These are phyloP conservation scores for Chytridium lagenaria DNA, from an alignment of 371 early-diverging fungal genomes.

Conservation along the genomic window DNA sequence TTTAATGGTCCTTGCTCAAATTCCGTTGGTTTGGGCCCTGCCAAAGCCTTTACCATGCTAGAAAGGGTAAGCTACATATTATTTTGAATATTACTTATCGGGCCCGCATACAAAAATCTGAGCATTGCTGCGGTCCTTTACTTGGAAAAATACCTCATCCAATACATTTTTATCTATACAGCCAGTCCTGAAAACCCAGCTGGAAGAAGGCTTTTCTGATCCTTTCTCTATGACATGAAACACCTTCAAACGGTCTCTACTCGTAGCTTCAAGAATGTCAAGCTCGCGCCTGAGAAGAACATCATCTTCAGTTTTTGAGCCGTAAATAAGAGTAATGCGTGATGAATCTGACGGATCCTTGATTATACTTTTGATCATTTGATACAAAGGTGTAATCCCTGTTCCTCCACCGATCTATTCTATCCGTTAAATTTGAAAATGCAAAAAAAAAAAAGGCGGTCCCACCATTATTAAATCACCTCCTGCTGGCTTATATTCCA, in stretches of 20 bases:
- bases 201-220: slow-evolving; percentile 34
- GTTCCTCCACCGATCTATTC: slow-evolving; percentile 58
- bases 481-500: slow-evolving; percentile 56
- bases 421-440: neutral
- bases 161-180: slow-evolving; percentile 72
- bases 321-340: slow-evolving; percentile 86
- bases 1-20: slow-evolving; percentile 81
- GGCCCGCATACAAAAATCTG: slow-evolving; percentile 91
- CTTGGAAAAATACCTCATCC: slow-evolving; percentile 63
- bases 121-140: slow-evolving; percentile 45
- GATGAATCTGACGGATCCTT: slow-evolving; percentile 78
- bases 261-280: slow-evolving; percentile 67
- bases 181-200: slow-evolving; percentile 55
- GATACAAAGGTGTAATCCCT: slow-evolving; percentile 59
- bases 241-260: slow-evolving; percentile 83
- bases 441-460: neutral
- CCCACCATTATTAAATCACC: slow-evolving; percentile 67
- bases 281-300: slow-evolving; percentile 84
- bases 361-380: slow-evolving; percentile 48
- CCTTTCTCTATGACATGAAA: slow-evolving; percentile 82
- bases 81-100: slow-evolving; percentile 50
- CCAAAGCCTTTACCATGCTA: slow-evolving; percentile 76
- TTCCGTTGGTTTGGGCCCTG: slow-evolving; percentile 86
- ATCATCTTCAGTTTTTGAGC: slow-evolving; percentile 84
- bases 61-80: neutral